Evolutionary conservation across 2,329 filamentous ascomycete genomes (phyloP), one percentile per base, ranked within the genome.

Genomic region (Plenodomus biglobosus): DNA sequence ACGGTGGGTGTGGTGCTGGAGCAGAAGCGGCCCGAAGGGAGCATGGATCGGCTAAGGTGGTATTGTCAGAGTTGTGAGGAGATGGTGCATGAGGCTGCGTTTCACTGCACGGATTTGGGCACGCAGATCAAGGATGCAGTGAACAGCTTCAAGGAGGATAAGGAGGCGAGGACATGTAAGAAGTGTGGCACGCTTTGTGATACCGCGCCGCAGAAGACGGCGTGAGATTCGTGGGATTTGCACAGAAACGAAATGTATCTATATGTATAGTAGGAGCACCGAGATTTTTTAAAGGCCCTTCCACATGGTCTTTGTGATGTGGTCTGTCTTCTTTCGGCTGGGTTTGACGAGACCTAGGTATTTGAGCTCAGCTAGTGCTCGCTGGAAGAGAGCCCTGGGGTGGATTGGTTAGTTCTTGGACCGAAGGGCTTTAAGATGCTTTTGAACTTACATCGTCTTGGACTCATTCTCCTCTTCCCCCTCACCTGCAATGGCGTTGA

Each of bases 1-100:
- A 96, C 92, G 0, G 90, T 97, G n/a, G 92, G 92, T 24, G 80
- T 97, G 41, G 92, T 97, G 27, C 78, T 97, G 49, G 92, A 97
- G 78, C 90, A 95, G 78, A 83, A 83, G 35, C 80, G 94, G 10
- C 88, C 89, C 0, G 75, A 80, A 34, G 83, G 74, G 3, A 85
- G 83, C 21, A 57, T 92, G 48, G 92, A 97, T 77, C 80, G 81
- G 46, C 81, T 97, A 82, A 79, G 90, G 55, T 97, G 92, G 92
- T 97, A 97, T 75, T 97, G 94, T 74, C 76, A 79, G 59, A 71
- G 68, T 13, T 95, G 91, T 69, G 75, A 78, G 13, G 78, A 80
- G 47, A 73, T 92, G 55, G 92, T 97, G 6, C 87, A 95, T 74
- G 92, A 97, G 78, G 87, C 85, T 37, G 78, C 81, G 10, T 97